Evolutionary conservation across 2,329 filamentous ascomycete species (phyloP).

Genomic region (Thelonectria blattea): DNA sequence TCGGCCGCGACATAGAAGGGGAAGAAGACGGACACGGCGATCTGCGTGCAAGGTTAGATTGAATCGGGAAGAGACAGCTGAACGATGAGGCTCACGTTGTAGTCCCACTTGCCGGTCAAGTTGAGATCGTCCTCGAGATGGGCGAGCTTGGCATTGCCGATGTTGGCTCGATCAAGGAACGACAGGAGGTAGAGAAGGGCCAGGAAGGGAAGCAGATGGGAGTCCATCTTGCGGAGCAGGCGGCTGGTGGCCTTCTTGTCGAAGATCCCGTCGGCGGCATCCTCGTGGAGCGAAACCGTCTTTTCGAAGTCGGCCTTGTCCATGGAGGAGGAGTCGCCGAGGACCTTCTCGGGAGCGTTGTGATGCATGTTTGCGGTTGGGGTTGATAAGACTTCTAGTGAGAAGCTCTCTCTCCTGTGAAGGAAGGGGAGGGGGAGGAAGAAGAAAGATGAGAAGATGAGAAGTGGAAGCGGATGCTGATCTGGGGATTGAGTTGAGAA

Average conservation of each 20-base stretch:
- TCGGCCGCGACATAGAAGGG: constrained; percentile 60
- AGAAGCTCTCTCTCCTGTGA: constrained; percentile 12
- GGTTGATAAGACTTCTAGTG: constrained; percentile 3
- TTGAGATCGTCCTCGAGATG: constrained; percentile 50
- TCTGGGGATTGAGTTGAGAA: constrained; percentile 25
- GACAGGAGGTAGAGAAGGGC: constrained; percentile 64
- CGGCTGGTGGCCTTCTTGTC: constrained; percentile 51
- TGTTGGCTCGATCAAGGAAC: constrained; percentile 52
- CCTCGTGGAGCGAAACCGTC: constrained; percentile 35
- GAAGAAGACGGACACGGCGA: constrained; percentile 58
- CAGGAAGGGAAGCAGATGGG: constrained; percentile 64
- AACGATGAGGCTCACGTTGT: constrained; percentile 37
- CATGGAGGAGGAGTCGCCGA: constrained; percentile 34
- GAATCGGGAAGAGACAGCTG: background rate
- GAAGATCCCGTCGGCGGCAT: constrained; percentile 35
- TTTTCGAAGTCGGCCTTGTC: constrained; percentile 39
- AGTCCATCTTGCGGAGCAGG: constrained; percentile 60
- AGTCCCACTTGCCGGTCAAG: constrained; percentile 44
- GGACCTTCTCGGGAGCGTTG: constrained; percentile 21
- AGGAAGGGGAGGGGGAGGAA: constrained; percentile 5
- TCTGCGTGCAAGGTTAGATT: constrained; percentile 32
- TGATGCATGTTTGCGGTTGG: constrained; percentile 27
- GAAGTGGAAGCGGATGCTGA: constrained; percentile 31
- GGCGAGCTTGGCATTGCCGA: constrained; percentile 65
- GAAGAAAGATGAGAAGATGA: constrained; percentile 16